These are phyloP conservation scores for Martensiomyces pterosporus DNA, from an alignment of 192 early-diverging fungal genomes.

Conservation along the genomic window DNA sequence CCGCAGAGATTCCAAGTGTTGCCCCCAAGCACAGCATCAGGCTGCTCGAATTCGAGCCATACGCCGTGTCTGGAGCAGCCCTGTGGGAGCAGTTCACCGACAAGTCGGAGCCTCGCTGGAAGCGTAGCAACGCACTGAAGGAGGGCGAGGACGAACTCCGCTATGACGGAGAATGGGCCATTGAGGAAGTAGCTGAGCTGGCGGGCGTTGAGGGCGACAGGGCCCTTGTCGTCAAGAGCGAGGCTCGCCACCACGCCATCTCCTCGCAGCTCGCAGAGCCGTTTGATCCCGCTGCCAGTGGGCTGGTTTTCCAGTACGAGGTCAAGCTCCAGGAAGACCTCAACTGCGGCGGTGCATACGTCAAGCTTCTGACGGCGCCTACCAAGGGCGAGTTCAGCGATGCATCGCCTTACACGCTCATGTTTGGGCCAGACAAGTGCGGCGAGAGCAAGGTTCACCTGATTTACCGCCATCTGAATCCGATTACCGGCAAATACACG, in stretches of 20 bases:
- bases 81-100: slow-evolving; percentile 46
- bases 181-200: slow-evolving; percentile 62
- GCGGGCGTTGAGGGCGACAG: slow-evolving; percentile 63
- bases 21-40: slow-evolving; percentile 4
- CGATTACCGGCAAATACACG: slow-evolving; percentile 69
- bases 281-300: slow-evolving; percentile 68
- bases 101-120: slow-evolving; percentile 18
- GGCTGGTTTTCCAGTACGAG: slow-evolving; percentile 83
- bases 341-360: slow-evolving; percentile 89
- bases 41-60: slow-evolving; percentile 29
- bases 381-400: slow-evolving; percentile 61
- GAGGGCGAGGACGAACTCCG: slow-evolving; percentile 25
- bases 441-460: slow-evolving; percentile 93
- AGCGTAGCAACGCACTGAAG: slow-evolving; percentile 31
- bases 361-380: slow-evolving; percentile 72
- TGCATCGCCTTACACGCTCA: slow-evolving; percentile 81
- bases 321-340: slow-evolving; percentile 68
- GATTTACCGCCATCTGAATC: slow-evolving; percentile 90
- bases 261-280: slow-evolving; percentile 66
- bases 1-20: background rate
- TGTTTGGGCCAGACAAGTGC: slow-evolving; percentile 96
- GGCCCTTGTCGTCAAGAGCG: slow-evolving; percentile 75
- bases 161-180: slow-evolving; percentile 77
- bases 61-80: slow-evolving; percentile 22
- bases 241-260: slow-evolving; percentile 85